These are phyloP conservation scores for Ophiognomonia clavigignenti-juglandacearum DNA, from an alignment of 2,329 filamentous ascomycete species.

Conservation along the genomic window DNA sequence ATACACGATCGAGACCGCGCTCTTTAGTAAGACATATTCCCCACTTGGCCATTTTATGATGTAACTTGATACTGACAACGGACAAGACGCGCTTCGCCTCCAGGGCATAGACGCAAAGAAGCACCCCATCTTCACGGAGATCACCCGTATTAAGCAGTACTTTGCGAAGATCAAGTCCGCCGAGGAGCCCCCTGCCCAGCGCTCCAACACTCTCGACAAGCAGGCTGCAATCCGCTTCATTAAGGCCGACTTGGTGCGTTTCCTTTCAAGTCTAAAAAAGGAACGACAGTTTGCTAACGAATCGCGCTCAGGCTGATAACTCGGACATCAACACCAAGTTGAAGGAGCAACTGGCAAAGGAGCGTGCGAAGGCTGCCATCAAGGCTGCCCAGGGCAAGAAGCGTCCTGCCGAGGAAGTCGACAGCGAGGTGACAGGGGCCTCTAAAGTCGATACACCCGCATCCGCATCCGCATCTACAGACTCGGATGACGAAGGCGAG, in stretches of 20 bases:
- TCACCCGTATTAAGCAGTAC: conserved; percentile 83
- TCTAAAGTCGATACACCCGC: conserved; percentile 16
- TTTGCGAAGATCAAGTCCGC: conserved; percentile 83
- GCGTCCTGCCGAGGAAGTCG: conserved; percentile 23
- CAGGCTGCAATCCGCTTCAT: conserved; percentile 77
- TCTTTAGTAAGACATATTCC: conserved; percentile 69
- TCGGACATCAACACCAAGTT: conserved; percentile 47
- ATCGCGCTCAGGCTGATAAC: conserved; percentile 51
- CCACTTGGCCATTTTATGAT: too few species aligned
- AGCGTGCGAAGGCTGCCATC: conserved; percentile 47
- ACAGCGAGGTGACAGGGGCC: conserved; percentile 12
- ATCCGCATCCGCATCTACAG: not conserved
- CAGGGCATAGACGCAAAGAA: conserved; percentile 76
- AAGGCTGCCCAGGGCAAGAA: conserved; percentile 26
- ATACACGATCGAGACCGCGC: conserved; percentile 83
- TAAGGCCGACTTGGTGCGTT: conserved; percentile 67
- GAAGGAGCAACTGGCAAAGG: conserved; percentile 51
- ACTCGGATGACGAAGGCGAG: conserved; percentile 16
- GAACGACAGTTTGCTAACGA: conserved; percentile 3
- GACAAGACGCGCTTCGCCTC: conserved; percentile 66
- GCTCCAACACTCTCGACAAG: conserved; percentile 59
- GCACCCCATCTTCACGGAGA: conserved; percentile 80
- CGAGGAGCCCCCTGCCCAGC: conserved; percentile 58
- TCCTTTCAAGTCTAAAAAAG: not conserved
- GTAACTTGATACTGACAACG: too few species aligned